Base-by-base conservation (phyloP, 2,329 filamentous ascomycete species). In the Penicillium sp. region DNA sequence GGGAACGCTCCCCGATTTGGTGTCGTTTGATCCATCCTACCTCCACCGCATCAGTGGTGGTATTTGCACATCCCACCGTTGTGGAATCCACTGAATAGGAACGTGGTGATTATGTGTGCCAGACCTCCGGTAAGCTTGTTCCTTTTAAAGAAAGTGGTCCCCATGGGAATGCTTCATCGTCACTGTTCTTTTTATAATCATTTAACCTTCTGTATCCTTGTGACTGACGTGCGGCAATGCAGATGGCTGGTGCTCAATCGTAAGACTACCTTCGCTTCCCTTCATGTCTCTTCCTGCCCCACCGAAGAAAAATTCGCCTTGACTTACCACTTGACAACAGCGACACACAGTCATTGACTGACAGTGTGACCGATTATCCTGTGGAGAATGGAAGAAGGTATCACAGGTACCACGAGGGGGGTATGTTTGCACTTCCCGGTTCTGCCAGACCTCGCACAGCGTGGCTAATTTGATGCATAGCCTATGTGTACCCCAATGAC, bases 401-500 rank as follows among this genome's bases (percentile, higher is more conserved):
- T 56, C 72, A 75, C 56, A 70, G 57, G 50, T 75, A 73, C 52
- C 71, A 73, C 60, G 72, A 74, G 58, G 72, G 72, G 56, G 59
- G 69, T 72, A 62, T 50, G 69, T 62, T 44, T 14, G 22, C 36
- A 14, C 13, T 43, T 22, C 18, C 18, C 16, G 35, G 16, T 19
- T 31, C 14, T 28, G n/a, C 33, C 13, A 19, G 16, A 13, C 33
- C 19, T 18, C 31, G 33, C 19, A 18, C 31, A 36, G 28, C 22
- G 37, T 39, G 43, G 51, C 56, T 65, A 33, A 64, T 53, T 41
- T 6, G 49, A 12, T 36, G 9, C 16, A 13, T 45, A 71, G 68
- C 67, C 50, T 75, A 75, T 56, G 52, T 68, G 11, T 75, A 71
- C 41, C 78, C 78, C 42, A 80, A 80, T 62, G 78, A 81, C 61